Conservation (phyloP, 208 protist species). For the Trichomonas tenax region DNA sequence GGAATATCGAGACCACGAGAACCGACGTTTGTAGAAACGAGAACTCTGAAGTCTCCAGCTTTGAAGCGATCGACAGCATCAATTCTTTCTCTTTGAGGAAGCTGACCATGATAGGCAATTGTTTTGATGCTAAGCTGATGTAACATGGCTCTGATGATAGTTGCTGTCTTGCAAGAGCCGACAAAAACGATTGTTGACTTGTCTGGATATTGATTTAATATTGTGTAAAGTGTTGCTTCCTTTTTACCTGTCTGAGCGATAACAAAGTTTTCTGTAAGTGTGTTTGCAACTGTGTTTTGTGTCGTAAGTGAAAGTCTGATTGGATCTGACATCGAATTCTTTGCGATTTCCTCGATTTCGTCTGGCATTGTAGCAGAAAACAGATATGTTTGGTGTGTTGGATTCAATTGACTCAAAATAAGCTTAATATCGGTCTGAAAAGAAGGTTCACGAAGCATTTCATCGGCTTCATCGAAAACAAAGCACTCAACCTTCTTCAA, state of each 20-base stretch:
- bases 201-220: slow-evolving; percentile 38
- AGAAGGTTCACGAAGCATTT: not conserved
- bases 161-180: not conserved
- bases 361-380: slow-evolving; percentile 67
- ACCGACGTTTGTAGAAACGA: slow-evolving; percentile 66
- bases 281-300: slow-evolving; percentile 33
- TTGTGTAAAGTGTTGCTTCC: slow-evolving; percentile 40
- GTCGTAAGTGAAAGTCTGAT: slow-evolving; percentile 41
- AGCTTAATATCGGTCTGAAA: not conserved
- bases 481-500: not conserved
- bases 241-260: slow-evolving; percentile 45
- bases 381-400: slow-evolving; percentile 57
- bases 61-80: slow-evolving; percentile 54
- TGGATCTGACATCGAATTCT: slow-evolving; percentile 48
- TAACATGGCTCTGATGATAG: not conserved
- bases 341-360: slow-evolving; percentile 52
- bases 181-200: slow-evolving; percentile 62
- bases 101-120: not conserved
- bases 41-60: slow-evolving; percentile 43
- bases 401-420: not conserved
- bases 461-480: slow-evolving; percentile 10
- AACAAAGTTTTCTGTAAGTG: slow-evolving; percentile 45
- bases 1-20: slow-evolving; percentile 61
- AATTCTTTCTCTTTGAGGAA: slow-evolving; percentile 42
- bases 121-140: not conserved